Percentiles rank a stretch among this genome's conserved stretches.
Conservation (phyloP, 768 basidiomycete species). For the Serendipita sp. region DNA sequence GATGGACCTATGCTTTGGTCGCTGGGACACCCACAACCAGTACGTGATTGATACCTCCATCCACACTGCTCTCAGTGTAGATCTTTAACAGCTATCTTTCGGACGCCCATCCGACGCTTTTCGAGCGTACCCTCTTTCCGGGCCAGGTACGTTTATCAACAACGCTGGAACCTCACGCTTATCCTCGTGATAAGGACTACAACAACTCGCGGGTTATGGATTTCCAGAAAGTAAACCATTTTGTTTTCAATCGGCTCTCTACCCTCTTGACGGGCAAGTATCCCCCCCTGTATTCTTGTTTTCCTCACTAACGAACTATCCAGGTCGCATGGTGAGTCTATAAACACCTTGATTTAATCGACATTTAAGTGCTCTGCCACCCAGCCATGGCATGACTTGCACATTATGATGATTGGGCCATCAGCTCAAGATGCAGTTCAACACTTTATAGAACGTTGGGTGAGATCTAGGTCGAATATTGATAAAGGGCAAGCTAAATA, state of each 20-base stretch:
- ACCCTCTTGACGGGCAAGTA: slow-evolving; percentile 45
- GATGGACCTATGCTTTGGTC: slow-evolving; percentile 88
- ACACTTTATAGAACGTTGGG: slow-evolving; percentile 79
- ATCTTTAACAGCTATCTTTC: slow-evolving; percentile 42
- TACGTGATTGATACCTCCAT: slow-evolving; percentile 5
- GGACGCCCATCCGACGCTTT: slow-evolving; percentile 83
- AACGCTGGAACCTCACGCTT: not conserved
- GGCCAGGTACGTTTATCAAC: slow-evolving; percentile 25
- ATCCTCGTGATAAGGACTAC: slow-evolving; percentile 43
- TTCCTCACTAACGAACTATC: not conserved
- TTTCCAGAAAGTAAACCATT: slow-evolving; percentile 65
- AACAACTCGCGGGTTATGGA: slow-evolving; percentile 80
- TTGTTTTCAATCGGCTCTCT: slow-evolving; percentile 51
- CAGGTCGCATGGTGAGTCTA: not conserved
- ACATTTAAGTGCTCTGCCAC: not conserved
- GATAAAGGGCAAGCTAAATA: not conserved
- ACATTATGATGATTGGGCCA: slow-evolving; percentile 68
- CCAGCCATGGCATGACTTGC: slow-evolving; percentile 17
- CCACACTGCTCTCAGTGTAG: not conserved
- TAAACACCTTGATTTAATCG: not conserved
- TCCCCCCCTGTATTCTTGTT: not conserved
- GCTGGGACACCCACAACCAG: slow-evolving; percentile 88
- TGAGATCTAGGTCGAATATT: not conserved
- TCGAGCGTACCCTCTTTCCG: slow-evolving; percentile 68
- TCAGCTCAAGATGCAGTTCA: slow-evolving; percentile 85